Percentiles rank a stretch among this genome's conserved stretches.
Conservation (phyloP, 352 stramenopile genomes). For the Phytophthora hybrid region DNA sequence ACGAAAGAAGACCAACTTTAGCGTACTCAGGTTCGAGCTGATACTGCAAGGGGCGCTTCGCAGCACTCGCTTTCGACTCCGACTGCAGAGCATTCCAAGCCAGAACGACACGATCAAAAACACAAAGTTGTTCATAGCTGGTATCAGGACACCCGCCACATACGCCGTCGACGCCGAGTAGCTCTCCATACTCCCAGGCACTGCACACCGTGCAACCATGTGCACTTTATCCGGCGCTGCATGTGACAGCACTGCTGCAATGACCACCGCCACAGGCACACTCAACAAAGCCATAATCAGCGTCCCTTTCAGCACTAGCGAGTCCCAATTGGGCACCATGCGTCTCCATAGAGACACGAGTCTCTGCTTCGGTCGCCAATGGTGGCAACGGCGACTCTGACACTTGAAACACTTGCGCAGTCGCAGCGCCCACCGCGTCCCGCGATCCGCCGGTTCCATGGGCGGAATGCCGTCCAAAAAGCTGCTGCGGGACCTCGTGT, state of each 20-base stretch:
- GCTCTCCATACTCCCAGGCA: slow-evolving; percentile 37
- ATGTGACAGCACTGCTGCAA: slow-evolving; percentile 49
- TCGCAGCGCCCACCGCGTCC: slow-evolving; percentile 27
- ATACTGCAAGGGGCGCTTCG: slow-evolving; percentile 65
- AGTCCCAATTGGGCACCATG: slow-evolving; percentile 78
- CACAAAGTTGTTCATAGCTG: slow-evolving; percentile 73
- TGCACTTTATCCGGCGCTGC: slow-evolving; percentile 35
- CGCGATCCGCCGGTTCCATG: slow-evolving; percentile 34
- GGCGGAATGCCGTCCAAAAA: slow-evolving; percentile 40
- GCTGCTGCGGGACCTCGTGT: slow-evolving; percentile 35
- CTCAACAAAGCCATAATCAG: slow-evolving; percentile 60
- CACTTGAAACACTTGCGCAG: slow-evolving; percentile 37
- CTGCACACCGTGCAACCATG: slow-evolving; percentile 54
- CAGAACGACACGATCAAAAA: slow-evolving; percentile 73
- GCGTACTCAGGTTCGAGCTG: slow-evolving; percentile 81
- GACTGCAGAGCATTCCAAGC: slow-evolving; percentile 81
- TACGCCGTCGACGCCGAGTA: slow-evolving; percentile 52
- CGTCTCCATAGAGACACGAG: slow-evolving; percentile 59
- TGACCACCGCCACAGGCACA: slow-evolving; percentile 50
- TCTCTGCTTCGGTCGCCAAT: slow-evolving; percentile 34
- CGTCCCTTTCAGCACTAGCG: slow-evolving; percentile 66
- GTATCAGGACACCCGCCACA: slow-evolving; percentile 62
- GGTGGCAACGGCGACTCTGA: slow-evolving; percentile 23
- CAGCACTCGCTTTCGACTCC: slow-evolving; percentile 76
- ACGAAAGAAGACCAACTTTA: not conserved